These are phyloP conservation scores for Inga laurina DNA, from an alignment of 306 rosid species.

Conservation along the genomic window DNA sequence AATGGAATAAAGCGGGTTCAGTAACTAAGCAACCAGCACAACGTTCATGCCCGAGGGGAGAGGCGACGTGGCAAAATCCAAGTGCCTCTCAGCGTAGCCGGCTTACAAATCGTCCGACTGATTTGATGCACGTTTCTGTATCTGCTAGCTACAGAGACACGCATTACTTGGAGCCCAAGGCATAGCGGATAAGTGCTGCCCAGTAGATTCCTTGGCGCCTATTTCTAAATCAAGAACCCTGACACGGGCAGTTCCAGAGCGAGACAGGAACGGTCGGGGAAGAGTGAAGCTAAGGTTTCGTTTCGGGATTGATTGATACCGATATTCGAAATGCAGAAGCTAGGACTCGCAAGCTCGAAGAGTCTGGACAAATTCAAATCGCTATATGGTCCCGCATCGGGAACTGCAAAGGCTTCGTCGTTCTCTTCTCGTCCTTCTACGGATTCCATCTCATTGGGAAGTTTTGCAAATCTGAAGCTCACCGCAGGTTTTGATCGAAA, in stretches of 20 bases:
- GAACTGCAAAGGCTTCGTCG: conserved; percentile 52
- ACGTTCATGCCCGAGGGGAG: not conserved
- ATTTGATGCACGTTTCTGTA: not conserved
- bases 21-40: too few species aligned
- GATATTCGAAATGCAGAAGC: conserved; percentile 52
- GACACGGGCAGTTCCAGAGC: conserved; percentile 20
- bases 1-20: too few species aligned
- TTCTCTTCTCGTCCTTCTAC: conserved; percentile 53
- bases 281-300: conserved; percentile 35
- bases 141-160: not conserved
- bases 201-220: conserved; percentile 41
- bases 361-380: conserved; percentile 86
- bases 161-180: not conserved
- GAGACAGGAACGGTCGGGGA: conserved; percentile 11
- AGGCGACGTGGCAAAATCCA: not conserved
- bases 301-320: conserved; percentile 18
- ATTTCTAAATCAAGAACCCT: conserved; percentile 31
- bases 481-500: conserved; percentile 68
- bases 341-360: conserved; percentile 65
- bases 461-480: conserved; percentile 80
- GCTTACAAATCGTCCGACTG: not conserved
- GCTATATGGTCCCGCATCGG: conserved; percentile 54
- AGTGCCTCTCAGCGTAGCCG: not conserved
- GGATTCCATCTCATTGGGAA: conserved; percentile 64
- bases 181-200: conserved; percentile 29